Evolutionary conservation across 2,329 filamentous ascomycete species (phyloP).

Genomic region (Fusarium udum): DNA sequence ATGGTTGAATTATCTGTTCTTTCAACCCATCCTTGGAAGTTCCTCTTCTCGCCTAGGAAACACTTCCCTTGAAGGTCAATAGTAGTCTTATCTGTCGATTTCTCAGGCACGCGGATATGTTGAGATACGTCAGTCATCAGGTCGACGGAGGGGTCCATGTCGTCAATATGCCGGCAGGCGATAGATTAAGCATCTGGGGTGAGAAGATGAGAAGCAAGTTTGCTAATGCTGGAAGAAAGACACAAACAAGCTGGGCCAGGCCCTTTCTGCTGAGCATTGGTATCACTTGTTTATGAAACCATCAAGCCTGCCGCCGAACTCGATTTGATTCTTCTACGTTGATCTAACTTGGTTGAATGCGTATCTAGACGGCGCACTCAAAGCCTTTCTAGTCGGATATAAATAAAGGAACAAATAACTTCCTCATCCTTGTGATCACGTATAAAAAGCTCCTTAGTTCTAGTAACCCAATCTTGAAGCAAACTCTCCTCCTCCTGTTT

Average conservation of each 20-base stretch:
- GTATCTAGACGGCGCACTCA: neutral
- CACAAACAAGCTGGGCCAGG: neutral
- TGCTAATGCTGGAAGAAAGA: accelerated
- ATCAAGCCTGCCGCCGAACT: neutral
- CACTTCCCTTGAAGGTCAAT: neutral
- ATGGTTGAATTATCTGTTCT: neutral
- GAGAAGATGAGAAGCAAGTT: too few species aligned
- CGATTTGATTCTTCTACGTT: neutral
- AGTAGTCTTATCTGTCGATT: neutral
- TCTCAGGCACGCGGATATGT: neutral
- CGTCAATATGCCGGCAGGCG: neutral
- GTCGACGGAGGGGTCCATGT: accelerated
- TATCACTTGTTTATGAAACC: neutral
- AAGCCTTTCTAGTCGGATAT: neutral
- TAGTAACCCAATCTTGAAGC: neutral
- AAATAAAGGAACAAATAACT: neutral
- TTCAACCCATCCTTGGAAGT: neutral
- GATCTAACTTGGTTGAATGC: neutral
- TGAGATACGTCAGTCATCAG: neutral
- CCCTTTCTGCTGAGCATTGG: neutral
- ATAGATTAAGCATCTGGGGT: too few species aligned
- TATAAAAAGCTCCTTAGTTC: neutral
- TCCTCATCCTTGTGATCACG: neutral
- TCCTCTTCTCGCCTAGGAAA: neutral
- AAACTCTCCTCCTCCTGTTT: neutral